Base-by-base conservation (phyloP, 1,284 basidiomycete genomes). In the Melanopsichium pennsylvanicum region DNA sequence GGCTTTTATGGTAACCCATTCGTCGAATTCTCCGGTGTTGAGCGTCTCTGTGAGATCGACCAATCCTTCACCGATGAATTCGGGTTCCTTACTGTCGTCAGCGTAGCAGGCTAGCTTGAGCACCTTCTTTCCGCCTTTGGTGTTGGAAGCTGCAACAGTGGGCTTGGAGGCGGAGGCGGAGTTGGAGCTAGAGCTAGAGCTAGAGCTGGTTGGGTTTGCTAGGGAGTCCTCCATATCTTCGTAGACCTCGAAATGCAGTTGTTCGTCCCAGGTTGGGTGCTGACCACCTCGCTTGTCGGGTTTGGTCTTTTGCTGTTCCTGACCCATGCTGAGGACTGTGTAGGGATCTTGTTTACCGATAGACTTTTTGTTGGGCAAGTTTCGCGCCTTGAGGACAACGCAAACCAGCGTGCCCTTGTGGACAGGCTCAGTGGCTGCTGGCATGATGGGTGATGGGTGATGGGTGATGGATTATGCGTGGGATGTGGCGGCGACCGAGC, bases 191-290 rank as follows among this genome's bases (percentile, higher is more conserved):
- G 48, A 49, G 22, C 45, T 31, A 5, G 62, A 36, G 21, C 21
- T 39, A n/a, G 38, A 52, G 38, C 45, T 43, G 83, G 36, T 31
- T 16, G 37, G n/a, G 22, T 85, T 84, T 19, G 36, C 36, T 15
- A 88, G 81, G 8, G 87, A 84, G 73, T 89, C 88, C 47, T 90
- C 87, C 18, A 86, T 83, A 69, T 93, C 91, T 76, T 95, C 92
- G 71, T 86, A 87, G 58, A 99, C 85, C 26, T 90, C 89, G 82
- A 98, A 98, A 38, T 96, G 89, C 70, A 98, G 86, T 83, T 99
- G 95, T 78, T 96, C 93, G 81, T 99, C 96, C 95, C 96, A 99
- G 81, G 92, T 91, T 8, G 95, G 96, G 82, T 96, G 93, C 82
- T 98, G 95, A 4, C 96, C 96, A 46, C 96, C 95, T 32, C 93